Conservation (phyloP, 202 grass and related monocot genomes). For the Setaria viridis region DNA sequence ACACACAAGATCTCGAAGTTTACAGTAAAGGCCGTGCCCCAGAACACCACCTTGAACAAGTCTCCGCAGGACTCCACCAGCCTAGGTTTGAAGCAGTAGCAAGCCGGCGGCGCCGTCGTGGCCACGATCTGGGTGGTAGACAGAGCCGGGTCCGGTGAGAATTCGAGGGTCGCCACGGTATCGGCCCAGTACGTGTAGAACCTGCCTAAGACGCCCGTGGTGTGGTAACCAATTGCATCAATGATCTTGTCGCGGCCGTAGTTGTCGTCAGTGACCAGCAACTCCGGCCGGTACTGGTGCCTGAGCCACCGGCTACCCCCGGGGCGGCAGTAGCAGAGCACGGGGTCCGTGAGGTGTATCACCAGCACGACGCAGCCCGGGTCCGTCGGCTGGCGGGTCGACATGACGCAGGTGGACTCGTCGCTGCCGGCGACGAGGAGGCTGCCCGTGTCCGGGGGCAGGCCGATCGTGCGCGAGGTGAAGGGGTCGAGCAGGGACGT, state of each 20-base stretch:
- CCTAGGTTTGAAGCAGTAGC: too few species aligned
- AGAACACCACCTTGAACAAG: not conserved
- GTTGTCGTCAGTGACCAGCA: too few species aligned
- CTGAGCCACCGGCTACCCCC: not conserved
- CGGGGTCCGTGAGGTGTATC: not conserved
- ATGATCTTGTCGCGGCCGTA: not conserved
- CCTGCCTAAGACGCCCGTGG: not conserved
- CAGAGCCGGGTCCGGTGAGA: not conserved
- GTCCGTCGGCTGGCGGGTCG: not conserved
- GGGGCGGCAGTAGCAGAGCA: conserved; percentile 13
- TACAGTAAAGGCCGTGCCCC: too few species aligned
- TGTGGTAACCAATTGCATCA: rapidly evolving
- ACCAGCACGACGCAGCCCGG: not conserved
- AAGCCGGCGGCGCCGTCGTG: not conserved
- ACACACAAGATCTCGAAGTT: not conserved
- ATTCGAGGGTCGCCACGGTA: not conserved
- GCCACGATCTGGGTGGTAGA: not conserved
- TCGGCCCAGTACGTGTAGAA: not conserved
- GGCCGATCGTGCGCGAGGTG: not conserved
- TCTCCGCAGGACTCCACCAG: too few species aligned
- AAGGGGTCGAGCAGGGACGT: not conserved
- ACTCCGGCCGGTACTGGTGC: not conserved
- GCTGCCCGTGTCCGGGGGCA: not conserved
- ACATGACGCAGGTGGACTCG: not conserved
- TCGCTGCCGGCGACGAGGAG: not conserved